phyloP scores from a whole-genome alignment of 805 yeast genomes.

The Kuraishia molischiana region DNA sequence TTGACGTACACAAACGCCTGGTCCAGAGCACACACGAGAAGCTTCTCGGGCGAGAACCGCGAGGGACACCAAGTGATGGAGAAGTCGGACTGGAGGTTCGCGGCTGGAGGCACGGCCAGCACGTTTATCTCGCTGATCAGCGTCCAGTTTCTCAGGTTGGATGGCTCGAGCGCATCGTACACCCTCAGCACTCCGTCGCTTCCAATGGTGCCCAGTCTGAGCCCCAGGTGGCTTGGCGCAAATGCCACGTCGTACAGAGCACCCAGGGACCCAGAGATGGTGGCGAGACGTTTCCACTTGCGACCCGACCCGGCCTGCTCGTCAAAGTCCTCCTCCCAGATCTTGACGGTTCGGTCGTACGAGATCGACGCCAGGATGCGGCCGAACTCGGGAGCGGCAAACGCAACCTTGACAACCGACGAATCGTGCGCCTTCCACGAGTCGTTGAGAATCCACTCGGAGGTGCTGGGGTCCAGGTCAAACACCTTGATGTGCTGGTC shows the following conservation, averaged over 20 bases:
- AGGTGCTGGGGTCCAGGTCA: constrained; percentile 54
- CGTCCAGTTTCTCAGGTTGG: constrained; percentile 80
- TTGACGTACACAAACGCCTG: constrained; percentile 68
- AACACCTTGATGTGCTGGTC: constrained; percentile 92
- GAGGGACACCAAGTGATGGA: constrained; percentile 89
- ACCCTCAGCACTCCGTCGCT: constrained; percentile 79
- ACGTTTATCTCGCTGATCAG: constrained; percentile 62
- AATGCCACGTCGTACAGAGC: constrained; percentile 86
- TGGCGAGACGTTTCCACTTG: constrained; percentile 70
- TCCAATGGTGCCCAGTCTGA: constrained; percentile 79
- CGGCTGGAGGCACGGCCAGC: constrained; percentile 62
- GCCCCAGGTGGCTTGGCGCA: constrained; percentile 77
- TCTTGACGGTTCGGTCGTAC: constrained; percentile 77
- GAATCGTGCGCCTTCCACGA: constrained; percentile 96
- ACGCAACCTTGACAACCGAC: constrained; percentile 67
- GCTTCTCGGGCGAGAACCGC: constrained; percentile 67
- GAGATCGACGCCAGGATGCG: constrained; percentile 82
- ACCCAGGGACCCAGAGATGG: constrained; percentile 79
- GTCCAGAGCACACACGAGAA: constrained; percentile 79
- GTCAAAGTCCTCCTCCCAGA: constrained; percentile 86
- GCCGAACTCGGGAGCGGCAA: constrained; percentile 95
- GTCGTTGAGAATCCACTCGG: constrained; percentile 79
- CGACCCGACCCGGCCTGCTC: constrained; percentile 71
- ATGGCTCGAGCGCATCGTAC: constrained; percentile 84
- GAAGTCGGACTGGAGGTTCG: constrained; percentile 77